Percentiles rank a stretch among this genome's conserved stretches.
phyloP scores from a whole-genome alignment of 2,329 filamentous ascomycete species.

The Fusarium stilboides region DNA sequence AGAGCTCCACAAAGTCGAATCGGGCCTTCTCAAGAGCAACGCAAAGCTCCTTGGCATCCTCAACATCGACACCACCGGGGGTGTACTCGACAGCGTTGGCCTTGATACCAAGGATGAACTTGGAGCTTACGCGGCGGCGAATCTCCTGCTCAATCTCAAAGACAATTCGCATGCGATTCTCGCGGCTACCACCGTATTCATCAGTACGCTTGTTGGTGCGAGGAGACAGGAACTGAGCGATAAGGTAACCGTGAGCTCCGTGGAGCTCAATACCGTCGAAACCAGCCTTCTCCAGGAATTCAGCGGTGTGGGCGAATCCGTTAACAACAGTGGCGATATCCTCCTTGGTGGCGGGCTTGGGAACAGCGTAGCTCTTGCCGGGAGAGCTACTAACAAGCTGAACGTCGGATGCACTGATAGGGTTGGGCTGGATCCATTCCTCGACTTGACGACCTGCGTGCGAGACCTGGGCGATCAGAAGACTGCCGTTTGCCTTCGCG shows the following conservation, averaged over 20 bases:
- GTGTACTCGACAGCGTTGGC: constrained; percentile 69
- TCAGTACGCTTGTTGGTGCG: constrained; percentile 66
- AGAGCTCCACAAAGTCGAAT: constrained; percentile 72
- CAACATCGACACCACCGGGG: constrained; percentile 63
- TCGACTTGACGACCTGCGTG: constrained; percentile 40
- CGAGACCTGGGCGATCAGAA: constrained; percentile 32
- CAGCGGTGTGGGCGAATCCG: constrained; percentile 56
- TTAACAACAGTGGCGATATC: constrained; percentile 30
- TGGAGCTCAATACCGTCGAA: constrained; percentile 40
- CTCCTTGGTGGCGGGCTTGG: constrained; percentile 31
- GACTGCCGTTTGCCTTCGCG: constrained; percentile 23
- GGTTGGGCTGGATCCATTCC: constrained; percentile 36
- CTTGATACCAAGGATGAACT: constrained; percentile 67
- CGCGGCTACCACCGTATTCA: constrained; percentile 62
- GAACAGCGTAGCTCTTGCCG: constrained; percentile 56
- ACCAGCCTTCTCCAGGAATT: constrained; percentile 55
- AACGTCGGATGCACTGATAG: constrained; percentile 69
- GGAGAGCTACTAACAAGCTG: constrained; percentile 67
- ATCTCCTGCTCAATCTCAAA: constrained; percentile 58
- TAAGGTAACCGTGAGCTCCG: constrained; percentile 58
- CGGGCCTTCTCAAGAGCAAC: constrained; percentile 61
- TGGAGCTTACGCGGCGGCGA: constrained; percentile 62
- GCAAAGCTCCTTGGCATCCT: constrained; percentile 65
- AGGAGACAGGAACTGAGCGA: constrained; percentile 64
- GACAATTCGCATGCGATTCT: constrained; percentile 61